Conservation (phyloP, 2,329 filamentous ascomycete species). For the Penicillium polonicum region DNA sequence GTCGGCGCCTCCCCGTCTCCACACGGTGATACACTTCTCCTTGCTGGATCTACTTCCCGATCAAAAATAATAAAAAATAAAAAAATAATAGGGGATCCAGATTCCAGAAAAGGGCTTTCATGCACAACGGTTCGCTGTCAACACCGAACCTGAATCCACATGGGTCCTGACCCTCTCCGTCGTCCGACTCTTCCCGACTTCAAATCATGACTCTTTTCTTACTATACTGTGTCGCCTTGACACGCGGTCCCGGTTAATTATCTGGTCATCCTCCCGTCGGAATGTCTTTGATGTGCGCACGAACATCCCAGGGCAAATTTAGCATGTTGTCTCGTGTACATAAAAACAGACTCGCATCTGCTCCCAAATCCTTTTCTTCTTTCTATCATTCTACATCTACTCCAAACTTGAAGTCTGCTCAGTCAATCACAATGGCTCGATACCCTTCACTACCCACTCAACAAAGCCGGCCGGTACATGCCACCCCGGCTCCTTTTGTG, state of each 20-base stretch:
- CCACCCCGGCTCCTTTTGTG: slow-evolving; percentile 30
- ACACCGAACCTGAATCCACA: slow-evolving; percentile 27
- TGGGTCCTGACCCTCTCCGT: slow-evolving; percentile 15
- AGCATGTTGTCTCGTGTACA: slow-evolving; percentile 32
- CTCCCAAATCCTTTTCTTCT: slow-evolving; percentile 18
- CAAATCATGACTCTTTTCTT: slow-evolving; percentile 24
- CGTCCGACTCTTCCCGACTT: slow-evolving; percentile 33
- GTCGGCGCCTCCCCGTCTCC: slow-evolving; percentile 19
- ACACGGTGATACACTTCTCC: slow-evolving; percentile 13
- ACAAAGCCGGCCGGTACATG: slow-evolving; percentile 39
- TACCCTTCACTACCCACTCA: slow-evolving; percentile 27
- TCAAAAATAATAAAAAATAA: slow-evolving; percentile 16
- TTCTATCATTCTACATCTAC: slow-evolving; percentile 22
- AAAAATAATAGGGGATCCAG: slow-evolving; percentile 24
- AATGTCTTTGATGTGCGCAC: slow-evolving; percentile 32
- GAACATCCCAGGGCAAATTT: slow-evolving; percentile 32
- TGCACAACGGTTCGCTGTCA: slow-evolving; percentile 28
- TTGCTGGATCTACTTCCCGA: slow-evolving; percentile 26
- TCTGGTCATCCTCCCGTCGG: slow-evolving; percentile 47
- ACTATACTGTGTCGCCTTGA: slow-evolving; percentile 19
- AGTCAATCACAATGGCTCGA: slow-evolving; percentile 36
- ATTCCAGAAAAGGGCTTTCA: slow-evolving; percentile 18
- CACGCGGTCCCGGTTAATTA: slow-evolving; percentile 25
- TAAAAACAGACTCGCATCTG: slow-evolving; percentile 33
- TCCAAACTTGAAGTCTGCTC: slow-evolving; percentile 17